These are phyloP conservation scores for Fraxinus excelsior DNA, from an alignment of 257 asterid species.

Conservation along the genomic window DNA sequence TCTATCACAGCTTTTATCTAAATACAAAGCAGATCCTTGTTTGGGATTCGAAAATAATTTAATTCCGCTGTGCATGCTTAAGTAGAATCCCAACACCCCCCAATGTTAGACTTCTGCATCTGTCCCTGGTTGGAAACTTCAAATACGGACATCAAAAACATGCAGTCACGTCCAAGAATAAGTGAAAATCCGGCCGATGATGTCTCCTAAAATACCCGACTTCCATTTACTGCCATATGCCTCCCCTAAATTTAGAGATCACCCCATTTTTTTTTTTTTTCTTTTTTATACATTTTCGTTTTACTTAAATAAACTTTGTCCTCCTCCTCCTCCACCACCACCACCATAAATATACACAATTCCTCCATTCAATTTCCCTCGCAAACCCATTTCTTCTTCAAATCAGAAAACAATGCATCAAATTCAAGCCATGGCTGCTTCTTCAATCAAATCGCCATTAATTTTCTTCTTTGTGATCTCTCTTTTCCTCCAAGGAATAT, in stretches of 20 bases:
- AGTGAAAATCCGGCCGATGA: neutral
- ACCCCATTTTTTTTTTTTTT: neutral
- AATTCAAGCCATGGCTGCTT: conserved; percentile 41
- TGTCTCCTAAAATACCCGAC: neutral
- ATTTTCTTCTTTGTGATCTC: conserved; percentile 39
- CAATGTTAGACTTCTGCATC: too few species aligned
- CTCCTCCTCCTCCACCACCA: neutral
- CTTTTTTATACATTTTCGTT: neutral
- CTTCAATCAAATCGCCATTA: conserved; percentile 44
- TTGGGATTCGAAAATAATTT: too few species aligned
- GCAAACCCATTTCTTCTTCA: conserved; percentile 14
- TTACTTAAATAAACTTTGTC: neutral
- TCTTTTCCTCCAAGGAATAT: conserved; percentile 37
- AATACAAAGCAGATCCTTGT: too few species aligned
- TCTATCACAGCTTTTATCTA: too few species aligned
- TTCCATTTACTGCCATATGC: neutral
- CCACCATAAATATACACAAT: conserved; percentile 23
- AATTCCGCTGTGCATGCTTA: too few species aligned
- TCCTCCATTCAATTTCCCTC: conserved; percentile 22
- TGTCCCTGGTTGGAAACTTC: too few species aligned
- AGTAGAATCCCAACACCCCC: too few species aligned
- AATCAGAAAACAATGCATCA: neutral
- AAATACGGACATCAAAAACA: neutral
- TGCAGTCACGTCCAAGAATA: neutral
- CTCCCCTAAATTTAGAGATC: too few species aligned